These are phyloP conservation scores for Oenanthe sinensis DNA, from an alignment of 129 eudicot genomes.

Conservation along the genomic window DNA sequence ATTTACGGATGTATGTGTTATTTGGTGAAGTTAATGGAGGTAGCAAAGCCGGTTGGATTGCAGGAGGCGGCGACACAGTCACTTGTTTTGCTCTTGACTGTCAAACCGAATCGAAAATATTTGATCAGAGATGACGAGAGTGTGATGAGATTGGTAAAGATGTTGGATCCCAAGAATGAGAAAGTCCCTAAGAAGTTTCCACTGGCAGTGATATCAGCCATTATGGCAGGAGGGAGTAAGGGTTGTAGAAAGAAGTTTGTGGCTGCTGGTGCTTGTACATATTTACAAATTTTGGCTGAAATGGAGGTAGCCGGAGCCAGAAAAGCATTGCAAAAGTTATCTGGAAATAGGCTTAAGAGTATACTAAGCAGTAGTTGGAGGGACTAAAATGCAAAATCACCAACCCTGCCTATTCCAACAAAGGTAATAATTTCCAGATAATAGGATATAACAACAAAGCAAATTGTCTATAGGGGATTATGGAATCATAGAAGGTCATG, in stretches of 20 bases:
- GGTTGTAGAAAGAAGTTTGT: constrained; percentile 71
- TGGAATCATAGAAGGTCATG: background rate
- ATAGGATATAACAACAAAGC: constrained; percentile 1
- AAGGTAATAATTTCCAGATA: constrained; percentile 25
- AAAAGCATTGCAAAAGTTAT: constrained; percentile 65
- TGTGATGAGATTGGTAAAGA: constrained; percentile 53
- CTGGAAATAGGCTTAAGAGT: constrained; percentile 62
- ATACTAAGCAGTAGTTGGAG: constrained; percentile 64
- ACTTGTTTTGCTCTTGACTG: constrained; percentile 38
- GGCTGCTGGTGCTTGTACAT: constrained; percentile 54
- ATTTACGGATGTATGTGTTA: constrained; percentile 56
- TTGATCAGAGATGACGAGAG: constrained; percentile 74
- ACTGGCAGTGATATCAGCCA: constrained; percentile 55
- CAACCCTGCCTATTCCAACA: constrained; percentile 24
- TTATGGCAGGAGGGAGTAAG: constrained; percentile 67
- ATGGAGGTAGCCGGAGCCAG: constrained; percentile 76
- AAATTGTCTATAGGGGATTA: background rate
- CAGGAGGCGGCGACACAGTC: constrained; percentile 51
- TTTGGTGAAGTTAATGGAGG: constrained; percentile 56
- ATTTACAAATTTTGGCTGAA: constrained; percentile 51
- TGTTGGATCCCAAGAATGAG: constrained; percentile 70
- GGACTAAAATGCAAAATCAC: constrained; percentile 38
- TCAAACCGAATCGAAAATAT: constrained; percentile 53
- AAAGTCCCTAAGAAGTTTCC: constrained; percentile 59
- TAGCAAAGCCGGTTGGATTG: constrained; percentile 57